Base-by-base conservation (phyloP, 1,139 yeast species). In the Lodderomyces orthopsilosis region DNA sequence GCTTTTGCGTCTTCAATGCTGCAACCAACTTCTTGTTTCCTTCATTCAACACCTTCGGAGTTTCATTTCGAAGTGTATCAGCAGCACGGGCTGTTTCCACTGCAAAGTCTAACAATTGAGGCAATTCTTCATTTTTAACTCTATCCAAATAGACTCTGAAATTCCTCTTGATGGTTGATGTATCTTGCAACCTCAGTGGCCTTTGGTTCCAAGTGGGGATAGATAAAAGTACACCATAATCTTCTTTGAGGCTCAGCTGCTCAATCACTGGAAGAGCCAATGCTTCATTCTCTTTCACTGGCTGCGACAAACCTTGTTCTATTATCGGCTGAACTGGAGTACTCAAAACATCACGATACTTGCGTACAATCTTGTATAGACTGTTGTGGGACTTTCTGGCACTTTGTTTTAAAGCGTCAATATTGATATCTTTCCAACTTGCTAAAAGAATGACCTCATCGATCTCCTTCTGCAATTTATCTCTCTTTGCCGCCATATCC, bases 381-480 rank as follows among this genome's bases (percentile, higher is more conserved):
- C 75, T 81, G 50, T 82, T 79, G 59, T 94, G 98, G 0, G 98
- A 90, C 43, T 84, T 79, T 52, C 88, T 81, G 3, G 98, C 93
- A 65, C 96, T 88, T 63, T 91, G 97, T 53, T 88, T 89, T 53
- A 94, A 74, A 0, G 98, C 96, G 58, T 85, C 95, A 39, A 90
- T 81, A 56, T 94, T 94, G 10, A 91, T 93, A 64, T 94, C 99
- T 56, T 91, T 90, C 98, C 98, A 94, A 58, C 96, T 87, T 1
- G 98, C 97, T 24, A 94, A 71, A 41, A 89, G 67, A 40, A 93
- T 89, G 4, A 90, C 84, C 47, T 94, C 98, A 37, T 81, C 74
- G 21, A 93, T 78, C 43, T 89, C 93, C 57, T 90, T 91, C 48
- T 84, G 90, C 34, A 93, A 66, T 6, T 65, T 63, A 52, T 74